Conservation (phyloP, 176 grass and related monocot species). For the Avena insularis region DNA sequence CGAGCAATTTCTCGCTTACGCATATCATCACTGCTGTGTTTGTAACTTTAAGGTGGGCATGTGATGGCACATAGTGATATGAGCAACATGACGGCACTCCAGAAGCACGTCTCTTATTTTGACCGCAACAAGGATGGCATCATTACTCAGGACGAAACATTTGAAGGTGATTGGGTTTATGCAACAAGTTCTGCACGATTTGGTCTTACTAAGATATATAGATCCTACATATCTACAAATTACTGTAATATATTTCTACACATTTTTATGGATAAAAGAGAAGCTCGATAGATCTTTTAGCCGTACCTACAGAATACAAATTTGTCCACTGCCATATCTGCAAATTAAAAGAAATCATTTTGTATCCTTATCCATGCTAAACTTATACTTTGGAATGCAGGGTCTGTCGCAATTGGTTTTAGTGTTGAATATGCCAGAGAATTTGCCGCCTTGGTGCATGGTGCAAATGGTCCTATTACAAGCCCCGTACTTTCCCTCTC, state of each 20-base stretch:
- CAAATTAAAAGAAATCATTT: neutral
- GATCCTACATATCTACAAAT: neutral
- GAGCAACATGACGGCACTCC: conserved; percentile 58
- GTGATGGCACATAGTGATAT: conserved; percentile 6
- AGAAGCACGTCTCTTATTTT: conserved; percentile 77
- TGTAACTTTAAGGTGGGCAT: conserved; percentile 7
- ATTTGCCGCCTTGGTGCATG: neutral
- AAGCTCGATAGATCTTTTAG: neutral
- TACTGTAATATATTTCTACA: neutral
- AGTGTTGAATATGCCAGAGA: neutral
- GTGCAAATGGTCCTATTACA: conserved; percentile 17
- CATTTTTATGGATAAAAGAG: neutral
- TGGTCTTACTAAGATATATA: neutral
- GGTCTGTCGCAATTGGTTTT: conserved; percentile 15
- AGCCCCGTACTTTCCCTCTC: neutral
- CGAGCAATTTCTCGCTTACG: neutral
- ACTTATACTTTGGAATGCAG: conserved; percentile 21
- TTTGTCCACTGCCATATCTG: neutral
- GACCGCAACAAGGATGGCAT: conserved; percentile 74
- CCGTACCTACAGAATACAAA: neutral
- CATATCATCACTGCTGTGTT: neutral
- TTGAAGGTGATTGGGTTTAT: conserved; percentile 47
- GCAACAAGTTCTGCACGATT: neutral
- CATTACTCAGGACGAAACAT: conserved; percentile 61
- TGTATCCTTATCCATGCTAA: neutral